Base-by-base conservation (phyloP, 1,284 basidiomycete species). In the Schizopora paradoxa region DNA sequence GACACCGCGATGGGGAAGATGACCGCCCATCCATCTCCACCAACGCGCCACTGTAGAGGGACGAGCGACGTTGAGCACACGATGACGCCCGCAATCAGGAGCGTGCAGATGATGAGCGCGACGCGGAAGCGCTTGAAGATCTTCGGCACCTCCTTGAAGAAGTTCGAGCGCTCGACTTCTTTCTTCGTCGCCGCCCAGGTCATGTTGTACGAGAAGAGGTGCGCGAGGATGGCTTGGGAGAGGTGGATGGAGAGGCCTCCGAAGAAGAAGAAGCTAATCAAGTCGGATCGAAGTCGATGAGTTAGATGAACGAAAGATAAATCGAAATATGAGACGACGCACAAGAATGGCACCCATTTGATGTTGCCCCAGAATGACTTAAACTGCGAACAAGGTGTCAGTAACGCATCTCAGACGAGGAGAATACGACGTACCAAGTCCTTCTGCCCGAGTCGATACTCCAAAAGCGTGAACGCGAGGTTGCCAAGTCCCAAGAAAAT, bases 151-250 rank as follows among this genome's bases (percentile, higher is more conserved):
- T 79, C 76, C 56, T 71, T 66, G 68, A 77, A 79, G 64, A 79
- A 79, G 57, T 78, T 78, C 46, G 70, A 72, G 42, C 68, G 65
- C 54, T 74, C 68, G 49, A 75, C 73, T 43, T 72, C 71, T 58
- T 74, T 74, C 54, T 60, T 63, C 21, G 68, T 70, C 41, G 68
- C 67, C 23, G 61, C 63, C 73, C 73, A 76, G 14, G 67, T 68
- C 68, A 79, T 79, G 62, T 79, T 73, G 66, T 73, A 73, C 28
- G 73, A 72, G 56, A 77, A 65, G 49, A 74, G 50, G 52, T 80
- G 76, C 13, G 73, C 67, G 21, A 75, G 61, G 31, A 79, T 67
- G 2, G 76, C 72, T 19, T 68, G 64, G 27, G 64, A 60, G 41
- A 79, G 63, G 21, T 71, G 73, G 53, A 72, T 66, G 14, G 67